Base-by-base conservation (phyloP, 805 yeast genomes). In the Huiozyma naganishii region DNA sequence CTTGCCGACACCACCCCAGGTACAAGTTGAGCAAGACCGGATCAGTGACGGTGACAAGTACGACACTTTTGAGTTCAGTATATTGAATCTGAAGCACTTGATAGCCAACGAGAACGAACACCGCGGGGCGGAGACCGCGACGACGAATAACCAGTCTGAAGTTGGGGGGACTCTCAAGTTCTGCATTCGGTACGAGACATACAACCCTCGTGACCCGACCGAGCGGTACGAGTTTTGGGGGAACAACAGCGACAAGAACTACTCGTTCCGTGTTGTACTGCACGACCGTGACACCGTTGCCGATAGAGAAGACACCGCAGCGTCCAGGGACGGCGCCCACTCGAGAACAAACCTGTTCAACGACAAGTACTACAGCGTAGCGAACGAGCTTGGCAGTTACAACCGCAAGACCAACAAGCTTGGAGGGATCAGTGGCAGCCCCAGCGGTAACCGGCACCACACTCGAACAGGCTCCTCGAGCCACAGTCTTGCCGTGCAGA, bases 31-130 rank as follows among this genome's bases (percentile, higher is more conserved):
- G 7, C 9, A 29, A 7, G 9, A 7, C 32, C 13, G 5, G 23
- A 32, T 36, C n/a, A 6, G 10, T n/a, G 29, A 29, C 7, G 17
- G 33, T 13, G 28, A 33, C 28, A 34, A 47, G 46, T 44, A 51
- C 55, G 65, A 60, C 47, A 41, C 55, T 7, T 60, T 60, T 47
- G 52, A 55, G 37, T 53, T 60, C 42, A 52, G 52, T 13, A 48
- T 60, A n/a, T 56, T 49, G 47, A 49, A 47, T 43, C 34, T 49
- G 10, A 42, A 37, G 23, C 43, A 47, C 37, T 36, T 40, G 42
- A 43, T 45, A 10, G 12, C 29, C 10, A 41, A 41, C 36, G 41
- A 39, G 32, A 39, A 39, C 32, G 43, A 41, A 36, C 39, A 35
- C 11, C 7, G 10, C 9, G 10, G 7, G 7, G 32, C 32, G 9